Conservation (phyloP, 768 basidiomycete genomes). For the Fomitopsis pulvina region DNA sequence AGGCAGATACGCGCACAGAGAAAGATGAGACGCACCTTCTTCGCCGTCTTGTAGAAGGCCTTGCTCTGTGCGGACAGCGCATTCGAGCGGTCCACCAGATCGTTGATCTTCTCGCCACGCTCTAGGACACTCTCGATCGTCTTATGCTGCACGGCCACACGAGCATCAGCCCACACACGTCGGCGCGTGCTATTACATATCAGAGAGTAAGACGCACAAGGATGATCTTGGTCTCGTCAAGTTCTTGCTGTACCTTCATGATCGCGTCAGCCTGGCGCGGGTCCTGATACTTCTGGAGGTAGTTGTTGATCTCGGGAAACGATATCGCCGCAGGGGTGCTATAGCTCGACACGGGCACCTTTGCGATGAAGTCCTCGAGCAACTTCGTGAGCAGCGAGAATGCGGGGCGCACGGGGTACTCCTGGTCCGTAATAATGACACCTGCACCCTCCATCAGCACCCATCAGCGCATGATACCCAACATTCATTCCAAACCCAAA, state of each 20-base stretch:
- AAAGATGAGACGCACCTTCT: constrained; percentile 63
- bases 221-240: constrained; percentile 99
- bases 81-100: constrained; percentile 89
- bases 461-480: not conserved
- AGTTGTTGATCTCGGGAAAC: constrained; percentile 71
- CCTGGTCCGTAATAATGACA: constrained; percentile 89
- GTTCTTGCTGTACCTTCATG: constrained; percentile 95
- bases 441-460: constrained; percentile 34
- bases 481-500: too few species aligned
- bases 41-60: constrained; percentile 99
- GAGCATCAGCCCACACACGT: not conserved
- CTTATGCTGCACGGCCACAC: constrained; percentile 66
- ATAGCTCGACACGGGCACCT: constrained; percentile 69
- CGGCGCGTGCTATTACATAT: not conserved
- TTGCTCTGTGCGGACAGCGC: constrained; percentile 86
- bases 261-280: constrained; percentile 96
- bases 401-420: constrained; percentile 94
- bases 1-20: not conserved
- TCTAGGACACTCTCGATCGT: constrained; percentile 97
- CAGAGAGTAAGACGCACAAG: constrained; percentile 27
- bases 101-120: constrained; percentile 94
- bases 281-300: constrained; percentile 92
- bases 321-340: constrained; percentile 59
- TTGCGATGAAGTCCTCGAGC: constrained; percentile 83
- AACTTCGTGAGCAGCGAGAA: constrained; percentile 93